phyloP scores from a whole-genome alignment of 2,329 filamentous ascomycete species.

The Aspergillus brasiliensis region DNA sequence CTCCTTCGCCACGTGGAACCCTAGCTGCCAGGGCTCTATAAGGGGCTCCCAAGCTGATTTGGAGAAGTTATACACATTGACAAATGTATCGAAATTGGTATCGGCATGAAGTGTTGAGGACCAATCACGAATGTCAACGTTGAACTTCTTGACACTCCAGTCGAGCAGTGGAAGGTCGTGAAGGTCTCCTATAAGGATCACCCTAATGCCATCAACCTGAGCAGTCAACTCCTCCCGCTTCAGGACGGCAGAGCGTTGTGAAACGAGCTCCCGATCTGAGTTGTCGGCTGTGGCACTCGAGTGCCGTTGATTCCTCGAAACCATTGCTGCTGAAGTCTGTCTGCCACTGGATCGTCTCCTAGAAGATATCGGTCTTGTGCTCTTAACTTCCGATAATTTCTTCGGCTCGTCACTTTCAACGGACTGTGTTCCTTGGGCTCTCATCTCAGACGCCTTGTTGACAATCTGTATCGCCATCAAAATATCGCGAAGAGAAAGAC shows the following conservation, averaged over 20 bases:
- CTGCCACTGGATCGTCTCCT: slow-evolving; percentile 54
- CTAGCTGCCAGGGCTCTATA: slow-evolving; percentile 94
- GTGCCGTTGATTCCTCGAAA: slow-evolving; percentile 49
- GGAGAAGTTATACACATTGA: slow-evolving; percentile 98
- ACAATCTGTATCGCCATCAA: slow-evolving; percentile 90
- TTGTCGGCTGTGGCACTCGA: slow-evolving; percentile 45
- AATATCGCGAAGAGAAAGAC: slow-evolving; percentile 91
- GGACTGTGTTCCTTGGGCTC: slow-evolving; percentile 53
- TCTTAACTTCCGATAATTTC: slow-evolving; percentile 50
- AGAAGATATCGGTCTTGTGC: slow-evolving; percentile 37
- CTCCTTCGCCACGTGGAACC: slow-evolving; percentile 82
- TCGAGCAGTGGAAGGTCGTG: slow-evolving; percentile 96
- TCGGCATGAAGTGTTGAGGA: slow-evolving; percentile 83
- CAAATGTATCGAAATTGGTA: slow-evolving; percentile 86
- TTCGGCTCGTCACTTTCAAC: slow-evolving; percentile 57
- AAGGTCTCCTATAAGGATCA: slow-evolving; percentile 91
- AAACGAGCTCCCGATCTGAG: slow-evolving; percentile 39
- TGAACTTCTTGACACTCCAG: slow-evolving; percentile 88
- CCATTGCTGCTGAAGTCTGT: slow-evolving; percentile 46
- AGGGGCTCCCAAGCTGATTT: slow-evolving; percentile 98
- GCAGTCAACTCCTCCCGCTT: slow-evolving; percentile 81
- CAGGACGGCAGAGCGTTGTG: slow-evolving; percentile 55
- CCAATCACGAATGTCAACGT: slow-evolving; percentile 85
- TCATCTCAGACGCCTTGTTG: slow-evolving; percentile 85
- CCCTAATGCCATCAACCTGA: slow-evolving; percentile 80